Evolutionary conservation across 306 rosid species (phyloP).

Genomic region (Notholithocarpus densiflorus): DNA sequence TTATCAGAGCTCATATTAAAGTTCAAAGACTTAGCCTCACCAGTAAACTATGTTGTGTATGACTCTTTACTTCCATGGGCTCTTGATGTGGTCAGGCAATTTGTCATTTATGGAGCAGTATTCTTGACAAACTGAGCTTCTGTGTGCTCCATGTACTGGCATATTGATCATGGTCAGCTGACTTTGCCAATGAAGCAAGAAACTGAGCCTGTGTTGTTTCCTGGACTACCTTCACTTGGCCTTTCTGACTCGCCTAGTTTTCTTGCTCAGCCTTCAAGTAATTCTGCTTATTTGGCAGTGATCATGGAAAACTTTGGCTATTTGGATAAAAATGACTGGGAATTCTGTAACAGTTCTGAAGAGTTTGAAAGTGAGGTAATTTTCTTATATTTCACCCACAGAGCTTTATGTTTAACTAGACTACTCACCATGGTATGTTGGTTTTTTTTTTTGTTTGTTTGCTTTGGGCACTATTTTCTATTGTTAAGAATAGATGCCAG

Average conservation of each 20-base stretch:
- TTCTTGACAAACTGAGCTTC: conserved; percentile 40
- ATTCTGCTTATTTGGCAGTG: conserved; percentile 26
- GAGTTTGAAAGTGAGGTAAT: conserved; percentile 35
- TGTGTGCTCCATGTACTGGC: conserved; percentile 32
- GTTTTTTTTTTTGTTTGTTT: background rate
- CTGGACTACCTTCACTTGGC: conserved; percentile 35
- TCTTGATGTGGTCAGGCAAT: conserved; percentile 28
- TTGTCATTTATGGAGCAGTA: conserved; percentile 21
- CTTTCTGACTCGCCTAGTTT: conserved; percentile 23
- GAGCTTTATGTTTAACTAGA: background rate
- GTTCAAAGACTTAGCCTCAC: conserved; percentile 14
- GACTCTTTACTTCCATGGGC: conserved; percentile 46
- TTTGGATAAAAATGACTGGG: conserved; percentile 33
- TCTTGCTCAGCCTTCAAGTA: conserved; percentile 3
- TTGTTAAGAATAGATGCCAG: background rate
- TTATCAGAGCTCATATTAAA: conserved; percentile 22
- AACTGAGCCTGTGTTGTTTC: conserved; percentile 2
- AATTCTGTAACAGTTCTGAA: conserved; percentile 31
- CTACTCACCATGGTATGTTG: too few relatives aligned
- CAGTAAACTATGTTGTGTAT: conserved; percentile 35
- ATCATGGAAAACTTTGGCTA: conserved; percentile 13
- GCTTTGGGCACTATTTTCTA: background rate
- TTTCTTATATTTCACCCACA: background rate
- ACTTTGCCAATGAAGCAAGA: conserved; percentile 18
- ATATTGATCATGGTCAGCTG: background rate